Percentiles rank a stretch among this genome's conserved stretches.
Evolutionary conservation across 345 rosid species (phyloP).

Genomic region (Punica granatum): DNA sequence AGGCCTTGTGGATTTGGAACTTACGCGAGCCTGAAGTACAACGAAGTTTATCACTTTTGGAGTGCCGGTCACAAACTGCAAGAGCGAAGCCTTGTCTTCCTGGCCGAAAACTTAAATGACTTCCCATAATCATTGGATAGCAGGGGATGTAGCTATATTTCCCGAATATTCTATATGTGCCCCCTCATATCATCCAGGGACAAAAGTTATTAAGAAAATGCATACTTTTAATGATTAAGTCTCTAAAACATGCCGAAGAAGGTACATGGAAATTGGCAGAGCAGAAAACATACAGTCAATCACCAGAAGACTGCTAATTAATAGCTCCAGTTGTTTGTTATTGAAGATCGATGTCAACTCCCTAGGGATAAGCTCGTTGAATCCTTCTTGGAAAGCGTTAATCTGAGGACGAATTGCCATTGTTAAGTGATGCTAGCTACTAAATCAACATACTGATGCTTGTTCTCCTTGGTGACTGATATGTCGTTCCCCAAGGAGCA

Average conservation of each 20-base stretch:
- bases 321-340: conserved; percentile 86
- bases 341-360: conserved; percentile 81
- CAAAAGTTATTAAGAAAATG: conserved; percentile 4
- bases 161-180: conserved; percentile 88
- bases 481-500: conserved; percentile 84
- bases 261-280: background rate
- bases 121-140: conserved; percentile 99
- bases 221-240: background rate
- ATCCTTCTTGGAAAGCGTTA: conserved; percentile 84
- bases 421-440: conserved; percentile 82
- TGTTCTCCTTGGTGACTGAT: conserved; percentile 85
- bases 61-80: conserved; percentile 96
- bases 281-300: conserved; percentile 65
- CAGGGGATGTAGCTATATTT: conserved; percentile 76
- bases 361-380: conserved; percentile 61
- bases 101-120: conserved; percentile 88
- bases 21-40: conserved; percentile 92
- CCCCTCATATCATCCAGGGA: conserved; percentile 93
- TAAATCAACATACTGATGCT: conserved; percentile 86
- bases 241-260: background rate
- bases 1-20: conserved; percentile 98
- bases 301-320: conserved; percentile 94
- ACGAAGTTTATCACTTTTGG: conserved; percentile 77
- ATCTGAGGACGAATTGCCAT: conserved; percentile 98
- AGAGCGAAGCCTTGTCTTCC: conserved; percentile 91